Evolutionary conservation across 2,329 filamentous ascomycete species (phyloP).

Genomic region (Aspergillus flavus): DNA sequence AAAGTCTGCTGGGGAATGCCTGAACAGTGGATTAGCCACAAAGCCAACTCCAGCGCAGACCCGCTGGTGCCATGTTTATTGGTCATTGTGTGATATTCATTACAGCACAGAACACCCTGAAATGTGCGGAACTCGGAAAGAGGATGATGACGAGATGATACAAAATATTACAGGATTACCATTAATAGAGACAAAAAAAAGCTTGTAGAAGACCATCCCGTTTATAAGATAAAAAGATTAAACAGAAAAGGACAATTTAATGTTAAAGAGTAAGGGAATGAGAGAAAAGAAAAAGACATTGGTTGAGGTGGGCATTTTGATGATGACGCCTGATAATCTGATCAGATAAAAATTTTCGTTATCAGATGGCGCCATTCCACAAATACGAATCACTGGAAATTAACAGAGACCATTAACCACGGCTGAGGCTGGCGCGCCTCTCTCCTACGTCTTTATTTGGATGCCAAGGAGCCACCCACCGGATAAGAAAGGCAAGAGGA

Average conservation of each 20-base stretch:
- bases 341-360: conserved; percentile 30
- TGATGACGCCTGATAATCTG: conserved; percentile 23
- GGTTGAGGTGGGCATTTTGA: neutral
- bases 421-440: conserved; percentile 4
- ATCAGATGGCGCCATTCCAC: conserved; percentile 28
- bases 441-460: neutral
- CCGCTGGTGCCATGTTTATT: conserved; percentile 14
- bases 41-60: neutral
- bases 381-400: conserved; percentile 4
- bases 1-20: neutral
- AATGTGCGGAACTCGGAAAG: neutral
- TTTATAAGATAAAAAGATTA: neutral
- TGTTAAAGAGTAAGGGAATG: neutral
- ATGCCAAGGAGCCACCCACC: neutral
- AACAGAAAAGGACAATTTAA: neutral
- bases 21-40: neutral
- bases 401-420: conserved; percentile 1
- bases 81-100: neutral
- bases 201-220: neutral
- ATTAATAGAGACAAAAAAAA: neutral
- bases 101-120: neutral
- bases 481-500: neutral
- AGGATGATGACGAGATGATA: neutral
- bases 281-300: neutral
- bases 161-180: neutral